A percentile compares a stretch with the other conserved stretches of the same genome.
phyloP scores from a whole-genome alignment of 2,329 filamentous ascomycete genomes.

The Curvularia sp. region DNA sequence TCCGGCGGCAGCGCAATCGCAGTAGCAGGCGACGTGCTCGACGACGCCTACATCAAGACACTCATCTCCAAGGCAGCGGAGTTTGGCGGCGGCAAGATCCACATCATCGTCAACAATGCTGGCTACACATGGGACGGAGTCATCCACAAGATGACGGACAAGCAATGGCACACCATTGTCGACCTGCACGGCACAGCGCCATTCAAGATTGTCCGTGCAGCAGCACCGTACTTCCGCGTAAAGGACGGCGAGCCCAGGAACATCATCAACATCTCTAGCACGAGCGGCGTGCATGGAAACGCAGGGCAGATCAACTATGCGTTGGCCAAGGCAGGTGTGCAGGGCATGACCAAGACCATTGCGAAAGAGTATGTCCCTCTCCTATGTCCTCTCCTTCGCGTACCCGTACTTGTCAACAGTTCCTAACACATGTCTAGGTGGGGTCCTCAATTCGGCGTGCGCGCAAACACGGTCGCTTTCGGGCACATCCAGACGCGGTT shows the following conservation, averaged over 20 bases:
- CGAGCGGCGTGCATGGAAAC: constrained; percentile 83
- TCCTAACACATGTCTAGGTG: constrained; percentile 56
- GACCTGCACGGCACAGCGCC: constrained; percentile 84
- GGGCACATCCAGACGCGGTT: constrained; percentile 81
- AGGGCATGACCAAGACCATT: constrained; percentile 85
- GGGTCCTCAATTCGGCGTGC: constrained; percentile 82
- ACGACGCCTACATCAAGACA: constrained; percentile 71
- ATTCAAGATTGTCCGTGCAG: constrained; percentile 79
- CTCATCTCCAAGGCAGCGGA: constrained; percentile 78
- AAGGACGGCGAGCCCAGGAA: constrained; percentile 79
- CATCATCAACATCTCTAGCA: constrained; percentile 85
- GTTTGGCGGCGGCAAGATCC: constrained; percentile 86
- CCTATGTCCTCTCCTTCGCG: not conserved
- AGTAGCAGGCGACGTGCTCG: constrained; percentile 78
- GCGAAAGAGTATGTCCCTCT: constrained; percentile 69
- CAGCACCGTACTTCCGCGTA: constrained; percentile 86
- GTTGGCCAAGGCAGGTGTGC: constrained; percentile 82
- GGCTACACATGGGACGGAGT: constrained; percentile 94
- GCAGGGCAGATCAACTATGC: constrained; percentile 92
- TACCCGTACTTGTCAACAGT: not conserved
- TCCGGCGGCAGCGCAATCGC: constrained; percentile 72
- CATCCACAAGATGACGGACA: constrained; percentile 90
- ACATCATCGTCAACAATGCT: constrained; percentile 91
- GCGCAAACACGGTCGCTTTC: constrained; percentile 84
- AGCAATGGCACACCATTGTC: constrained; percentile 90